Evolutionary conservation across 176 grass and related monocot species (phyloP), one percentile per base, ranked within the genome.

Genomic region (Triticum timopheevii): DNA sequence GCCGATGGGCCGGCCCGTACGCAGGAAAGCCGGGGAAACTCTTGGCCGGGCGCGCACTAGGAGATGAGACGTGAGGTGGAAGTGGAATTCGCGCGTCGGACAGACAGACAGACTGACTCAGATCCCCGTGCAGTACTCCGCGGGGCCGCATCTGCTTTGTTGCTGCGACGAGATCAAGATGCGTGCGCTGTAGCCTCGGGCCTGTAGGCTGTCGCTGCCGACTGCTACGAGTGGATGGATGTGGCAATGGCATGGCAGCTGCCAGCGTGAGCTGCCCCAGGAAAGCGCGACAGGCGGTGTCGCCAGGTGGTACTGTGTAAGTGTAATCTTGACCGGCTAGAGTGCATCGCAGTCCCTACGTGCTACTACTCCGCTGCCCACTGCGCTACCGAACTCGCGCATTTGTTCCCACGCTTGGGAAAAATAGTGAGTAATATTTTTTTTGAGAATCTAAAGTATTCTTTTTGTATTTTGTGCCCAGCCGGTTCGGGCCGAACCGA

Each of bases 211-310:
- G 77, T 76, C 54, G 25, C 63, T 15, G 77, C 62, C 77, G 56
- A 16, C 34, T 3, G 31, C 10, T 9, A 6, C 63, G 19, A 45
- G 10, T 49, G 39, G 39, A 30, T 67, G 27, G 12, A 23, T 47
- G 61, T n/a, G 24, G 36, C 45, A 45, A 54, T 54, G 50, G 11
- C 25, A 22, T 35, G 80, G 42, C 36, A 25, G 22, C 0, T 6
- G 8, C 47, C 75, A 79, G 49, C 65, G 58, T 73, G 40, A 69
- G 44, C 17, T 76, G 83, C 77, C 70, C 59, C 52, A 24, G 59
- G 87, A 89, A 89, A 85, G 87, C 22, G 23, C 23, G 68, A 61
- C 82, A 80, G 42, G n/a, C 1, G 33, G 67, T 59, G 86, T 19
- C 62, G 3, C 3, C 87, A 71, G 72, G 73, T 79, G 9, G 45